Evolutionary conservation across 2,329 filamentous ascomycete species (phyloP), one percentile per base, ranked within the genome.

Genomic region (Sporothrix pseudoabietina): DNA sequence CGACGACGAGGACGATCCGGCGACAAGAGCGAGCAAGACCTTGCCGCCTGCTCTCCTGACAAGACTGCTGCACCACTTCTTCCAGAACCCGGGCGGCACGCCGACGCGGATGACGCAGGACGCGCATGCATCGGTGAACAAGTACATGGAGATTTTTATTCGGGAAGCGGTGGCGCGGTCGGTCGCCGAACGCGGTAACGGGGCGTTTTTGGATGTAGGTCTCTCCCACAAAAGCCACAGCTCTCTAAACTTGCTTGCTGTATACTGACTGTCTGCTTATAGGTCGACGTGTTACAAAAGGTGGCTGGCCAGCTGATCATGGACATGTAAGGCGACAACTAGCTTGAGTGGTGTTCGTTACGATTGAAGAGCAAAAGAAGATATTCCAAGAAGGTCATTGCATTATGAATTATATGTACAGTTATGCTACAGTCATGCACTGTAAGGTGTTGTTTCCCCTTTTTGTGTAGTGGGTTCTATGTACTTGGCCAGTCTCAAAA

Each of bases 101-200:
- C 87, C 87, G 72, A 94, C 92, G 32, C 87, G 91, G 77, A 90
- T 97, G 76, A 90, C 90, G 8, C 90, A 89, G 77, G 92, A 94
- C 78, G 94, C 94, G 4, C 93, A 94, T 80, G 86, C 84, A 7
- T 88, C 94, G 0, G 87, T 94, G 74, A 91, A 90, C 16, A 94
- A 91, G 82, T 98, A 98, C 80, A 87, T 98, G 81, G 94, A 98
- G 81, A 89, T 95, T 0, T 98, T 98, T 82, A 92, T 97, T 71
- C 87, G 92, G 75, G 95, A 98, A 83, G 93, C 94, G 0, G 90
- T 98, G 79, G 93, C 94, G 19, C 84, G 95, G 79, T 90, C 93
- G 54, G 88, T 90, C 10, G 89, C 90, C 74, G 92, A 93, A 84
- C 90, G 91, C 79, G 84, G 85, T 44, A 75, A 73, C 19, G 85